Evolutionary conservation across 257 asterid species (phyloP), one percentile per base, ranked within the genome.

Genomic region (Verbena officinalis): DNA sequence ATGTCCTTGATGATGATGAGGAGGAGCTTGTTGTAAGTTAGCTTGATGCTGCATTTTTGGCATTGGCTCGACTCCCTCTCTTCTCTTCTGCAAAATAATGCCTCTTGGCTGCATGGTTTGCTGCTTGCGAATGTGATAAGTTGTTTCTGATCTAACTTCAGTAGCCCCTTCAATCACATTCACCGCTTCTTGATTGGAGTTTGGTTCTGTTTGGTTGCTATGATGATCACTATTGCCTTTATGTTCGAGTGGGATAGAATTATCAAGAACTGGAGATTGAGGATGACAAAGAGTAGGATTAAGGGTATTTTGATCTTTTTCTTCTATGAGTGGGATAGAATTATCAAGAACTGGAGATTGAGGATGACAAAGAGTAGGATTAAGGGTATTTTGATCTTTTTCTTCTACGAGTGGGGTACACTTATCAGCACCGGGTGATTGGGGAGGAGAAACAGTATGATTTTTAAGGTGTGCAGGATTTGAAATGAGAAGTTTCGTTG

Each of bases 21-120:
- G 36, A 30, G 3, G 40, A 36, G 40, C 9, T 36, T 67, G 21
- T 48, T 64, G 85, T 45, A 54, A 59, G 71, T 64, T 57, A 49
- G 55, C 69, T 42, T 69, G 80, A 42, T 55, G 84, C 74, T 69
- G 88, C 93, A 77, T 84, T 64, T 66, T 65, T 11, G 45, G n/a
- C n/a, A n/a, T 36, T 15, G 67, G 57, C 23, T 65, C 14, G 0
- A 58, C 76, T 0, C 61, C 74, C 64, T 75, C 83, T 43, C 73
- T 50, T 59, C 52, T 68, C 69, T 57, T 78, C 51, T 79, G 53
- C 62, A 72, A 50, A 27, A 69, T 17, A 55, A 77, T 15, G 55
- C 69, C 76, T 67, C 80, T 70, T 54, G 75, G 81, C 62, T 68
- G 80, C 72, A 75, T 17, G 45, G 61, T 64, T 67, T 82, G 78